These are phyloP conservation scores for Russula olivacea DNA, from an alignment of 768 basidiomycete genomes.

Conservation along the genomic window DNA sequence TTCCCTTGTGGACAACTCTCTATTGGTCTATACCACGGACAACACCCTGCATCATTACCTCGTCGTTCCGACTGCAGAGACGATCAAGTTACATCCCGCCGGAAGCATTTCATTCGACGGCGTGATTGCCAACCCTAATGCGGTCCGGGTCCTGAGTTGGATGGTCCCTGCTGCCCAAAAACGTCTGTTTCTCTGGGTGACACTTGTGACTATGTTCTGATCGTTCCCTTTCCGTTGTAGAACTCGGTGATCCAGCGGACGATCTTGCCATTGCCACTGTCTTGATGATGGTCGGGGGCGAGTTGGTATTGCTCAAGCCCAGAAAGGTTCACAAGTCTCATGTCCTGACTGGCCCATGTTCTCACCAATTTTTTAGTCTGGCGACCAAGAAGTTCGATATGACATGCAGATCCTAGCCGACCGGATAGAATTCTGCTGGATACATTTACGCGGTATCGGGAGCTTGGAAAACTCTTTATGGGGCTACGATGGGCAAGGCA, in stretches of 20 bases:
- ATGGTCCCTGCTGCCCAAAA: conserved; percentile 92
- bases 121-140: conserved; percentile 74
- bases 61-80: conserved; percentile 76
- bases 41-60: conserved; percentile 92
- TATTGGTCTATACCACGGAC: conserved; percentile 90
- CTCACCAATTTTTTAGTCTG: conserved; percentile 47
- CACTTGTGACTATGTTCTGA: conserved; percentile 2
- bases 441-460: conserved; percentile 89
- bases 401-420: conserved; percentile 97
- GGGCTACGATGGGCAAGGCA: conserved; percentile 88
- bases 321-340: conserved; percentile 52
- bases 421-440: conserved; percentile 98
- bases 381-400: conserved; percentile 85
- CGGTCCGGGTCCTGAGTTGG: conserved; percentile 92
- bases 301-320: conserved; percentile 82
- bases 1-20: conserved; percentile 89
- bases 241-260: conserved; percentile 88
- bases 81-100: conserved; percentile 82
- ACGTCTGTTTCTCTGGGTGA: conserved; percentile 47
- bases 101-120: conserved; percentile 94
- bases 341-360: not conserved
- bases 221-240: conserved; percentile 38
- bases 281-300: conserved; percentile 90
- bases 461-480: conserved; percentile 95
- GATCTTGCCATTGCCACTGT: conserved; percentile 93